Evolutionary conservation across 2,329 filamentous ascomycete genomes (phyloP).

Genomic region (Trichoderma lentiforme): DNA sequence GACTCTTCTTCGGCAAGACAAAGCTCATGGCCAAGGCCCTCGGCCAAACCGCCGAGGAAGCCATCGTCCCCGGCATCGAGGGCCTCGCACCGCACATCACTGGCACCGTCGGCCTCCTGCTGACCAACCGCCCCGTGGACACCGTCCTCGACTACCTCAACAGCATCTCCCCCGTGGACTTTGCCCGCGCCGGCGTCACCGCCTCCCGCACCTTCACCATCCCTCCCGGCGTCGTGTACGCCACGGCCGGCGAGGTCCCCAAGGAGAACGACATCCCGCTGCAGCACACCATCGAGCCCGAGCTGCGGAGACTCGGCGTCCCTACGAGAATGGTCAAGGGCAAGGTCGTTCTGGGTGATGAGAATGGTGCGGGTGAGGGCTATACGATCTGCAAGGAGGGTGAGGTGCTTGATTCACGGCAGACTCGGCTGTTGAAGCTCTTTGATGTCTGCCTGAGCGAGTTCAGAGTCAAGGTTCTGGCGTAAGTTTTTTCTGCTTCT

Average conservation of each 20-base stretch:
- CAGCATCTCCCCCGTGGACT: conserved; percentile 73
- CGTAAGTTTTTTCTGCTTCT: conserved; percentile 46
- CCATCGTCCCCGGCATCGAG: conserved; percentile 75
- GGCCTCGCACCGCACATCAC: conserved; percentile 65
- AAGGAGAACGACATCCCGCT: conserved; percentile 80
- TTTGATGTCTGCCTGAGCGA: conserved; percentile 89
- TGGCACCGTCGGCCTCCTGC: conserved; percentile 85
- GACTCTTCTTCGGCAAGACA: conserved; percentile 98
- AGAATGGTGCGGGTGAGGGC: conserved; percentile 50
- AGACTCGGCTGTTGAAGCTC: conserved; percentile 90
- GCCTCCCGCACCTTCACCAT: conserved; percentile 75
- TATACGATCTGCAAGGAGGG: conserved; percentile 84
- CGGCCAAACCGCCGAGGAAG: conserved; percentile 71
- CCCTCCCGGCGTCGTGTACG: conserved; percentile 78
- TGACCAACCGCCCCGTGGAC: conserved; percentile 72
- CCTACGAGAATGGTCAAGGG: conserved; percentile 87
- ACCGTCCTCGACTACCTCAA: conserved; percentile 71
- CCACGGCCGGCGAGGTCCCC: conserved; percentile 74
- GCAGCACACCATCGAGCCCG: conserved; percentile 85
- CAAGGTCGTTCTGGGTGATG: conserved; percentile 69
- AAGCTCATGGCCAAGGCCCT: conserved; percentile 98
- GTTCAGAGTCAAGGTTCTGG: conserved; percentile 78
- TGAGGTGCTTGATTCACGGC: conserved; percentile 79
- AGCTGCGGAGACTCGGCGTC: conserved; percentile 82
- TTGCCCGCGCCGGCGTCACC: conserved; percentile 78